phyloP scores from a whole-genome alignment of 1,139 yeast species.

The Diutina sp. region DNA sequence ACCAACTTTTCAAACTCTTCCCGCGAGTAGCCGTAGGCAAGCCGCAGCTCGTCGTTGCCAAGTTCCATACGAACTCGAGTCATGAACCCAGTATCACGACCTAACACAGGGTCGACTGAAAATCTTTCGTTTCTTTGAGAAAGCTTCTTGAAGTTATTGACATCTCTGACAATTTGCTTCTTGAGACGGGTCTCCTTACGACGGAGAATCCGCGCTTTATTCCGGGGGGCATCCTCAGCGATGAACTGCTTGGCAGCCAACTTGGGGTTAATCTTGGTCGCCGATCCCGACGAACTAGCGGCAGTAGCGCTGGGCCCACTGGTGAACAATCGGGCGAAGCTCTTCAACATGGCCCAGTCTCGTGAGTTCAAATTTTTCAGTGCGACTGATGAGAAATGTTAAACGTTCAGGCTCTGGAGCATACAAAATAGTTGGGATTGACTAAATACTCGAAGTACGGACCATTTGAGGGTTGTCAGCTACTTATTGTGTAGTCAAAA shows the following conservation, averaged over 20 bases:
- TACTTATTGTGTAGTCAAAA: no score
- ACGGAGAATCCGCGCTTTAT: slow-evolving; percentile 23
- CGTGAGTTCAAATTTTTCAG: not conserved
- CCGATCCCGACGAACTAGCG: not conserved
- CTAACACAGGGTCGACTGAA: slow-evolving; percentile 65
- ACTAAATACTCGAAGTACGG: no score
- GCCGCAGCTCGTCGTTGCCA: slow-evolving; percentile 16
- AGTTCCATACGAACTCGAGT: slow-evolving; percentile 53
- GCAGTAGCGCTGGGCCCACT: not conserved
- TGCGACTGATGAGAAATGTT: not conserved
- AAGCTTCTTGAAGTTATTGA: slow-evolving; percentile 30
- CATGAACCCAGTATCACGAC: slow-evolving; percentile 59
- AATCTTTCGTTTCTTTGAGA: slow-evolving; percentile 16
- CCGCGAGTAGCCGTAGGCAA: slow-evolving; percentile 47
- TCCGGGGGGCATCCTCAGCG: slow-evolving; percentile 13
- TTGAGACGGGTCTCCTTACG: slow-evolving; percentile 30
- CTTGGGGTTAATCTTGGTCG: not conserved
- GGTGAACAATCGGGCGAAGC: not conserved
- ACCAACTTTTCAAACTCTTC: slow-evolving; percentile 64
- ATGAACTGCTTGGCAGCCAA: slow-evolving; percentile 7
- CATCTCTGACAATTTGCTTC: slow-evolving; percentile 31
- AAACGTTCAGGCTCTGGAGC: no score
- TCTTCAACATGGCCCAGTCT: not conserved
- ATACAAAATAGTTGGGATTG: no score
- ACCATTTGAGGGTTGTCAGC: no score